Base-by-base conservation (phyloP, 805 yeast genomes). In the Phaffomyces opuntiae region DNA sequence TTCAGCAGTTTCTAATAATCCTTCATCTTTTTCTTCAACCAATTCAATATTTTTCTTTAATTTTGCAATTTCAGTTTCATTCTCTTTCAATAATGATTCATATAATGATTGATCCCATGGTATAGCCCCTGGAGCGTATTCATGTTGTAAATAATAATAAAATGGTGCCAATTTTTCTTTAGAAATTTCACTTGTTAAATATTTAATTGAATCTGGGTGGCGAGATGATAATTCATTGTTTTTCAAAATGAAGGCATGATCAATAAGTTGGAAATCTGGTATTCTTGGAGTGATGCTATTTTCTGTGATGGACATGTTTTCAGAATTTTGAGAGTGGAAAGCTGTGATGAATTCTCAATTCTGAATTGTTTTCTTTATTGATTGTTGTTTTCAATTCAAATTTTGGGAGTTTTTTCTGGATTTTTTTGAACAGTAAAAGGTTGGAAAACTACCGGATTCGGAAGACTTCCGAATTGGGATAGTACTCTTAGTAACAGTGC, bases 251-350 rank as follows among this genome's bases (percentile, higher is more conserved):
- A 85, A 91, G 35, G 90, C 86, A 46, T 77, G 71, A 60, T 88
- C 90, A n/a, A 96, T 82, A 35, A 90, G 76, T 54, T 72, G 74
- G 67, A 85, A 83, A 62, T 90, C 89, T 27, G 98, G 98, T 26
- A 87, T 77, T 55, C 77, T 74, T 12, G 52, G 50, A 0, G 59
- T 48, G 25, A 38, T 42, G 21, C 38, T 42, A 19, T 43, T 43
- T 31, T 59, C 51, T 16, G 49, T 25, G 29, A 36, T 33, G 0
- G 50, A 39, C 54, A 53, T 53, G 21, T n/a, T 7, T 14, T 21
- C 24, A 21, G 7, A 6, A 21, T 5, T 5, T 21, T 21, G 24
- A 21, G 24, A 6, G 24, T 21, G 24, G 24, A 21, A 21, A 21
- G 5, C 24, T 5, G 7, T 5, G 7, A 21, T 5, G 24, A 21